Conservation (phyloP, 768 basidiomycete species). For the Paxillus rubicundulus region DNA sequence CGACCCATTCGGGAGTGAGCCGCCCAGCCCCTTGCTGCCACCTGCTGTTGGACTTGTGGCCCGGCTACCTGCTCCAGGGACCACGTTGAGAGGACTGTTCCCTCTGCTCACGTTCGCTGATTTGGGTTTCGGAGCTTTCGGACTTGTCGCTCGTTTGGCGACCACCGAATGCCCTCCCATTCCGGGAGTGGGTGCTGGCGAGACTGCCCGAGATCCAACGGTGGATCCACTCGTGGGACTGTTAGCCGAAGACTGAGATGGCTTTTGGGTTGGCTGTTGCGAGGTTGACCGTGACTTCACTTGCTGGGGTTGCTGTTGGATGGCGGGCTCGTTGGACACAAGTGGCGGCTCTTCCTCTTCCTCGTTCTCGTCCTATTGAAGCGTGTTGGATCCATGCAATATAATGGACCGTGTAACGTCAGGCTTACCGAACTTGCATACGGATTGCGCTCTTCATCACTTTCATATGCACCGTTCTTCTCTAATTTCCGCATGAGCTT, state of each 20-base stretch:
- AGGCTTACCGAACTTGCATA: slow-evolving; percentile 71
- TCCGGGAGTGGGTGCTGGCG: slow-evolving; percentile 46
- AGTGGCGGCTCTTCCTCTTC: slow-evolving; percentile 62
- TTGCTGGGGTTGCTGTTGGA: slow-evolving; percentile 42
- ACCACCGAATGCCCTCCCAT: slow-evolving; percentile 77
- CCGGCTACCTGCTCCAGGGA: slow-evolving; percentile 43
- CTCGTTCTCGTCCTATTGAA: slow-evolving; percentile 60
- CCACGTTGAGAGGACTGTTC: slow-evolving; percentile 51
- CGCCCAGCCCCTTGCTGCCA: slow-evolving; percentile 17
- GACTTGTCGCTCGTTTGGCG: slow-evolving; percentile 83
- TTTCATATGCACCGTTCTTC: slow-evolving; percentile 79
- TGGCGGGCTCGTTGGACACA: slow-evolving; percentile 43
- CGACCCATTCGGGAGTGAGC: slow-evolving; percentile 34
- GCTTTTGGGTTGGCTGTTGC: slow-evolving; percentile 31
- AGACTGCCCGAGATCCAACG: slow-evolving; percentile 54
- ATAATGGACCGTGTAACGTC: not conserved
- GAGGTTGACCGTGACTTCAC: slow-evolving; percentile 46
- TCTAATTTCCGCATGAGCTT: slow-evolving; percentile 84
- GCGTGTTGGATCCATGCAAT: not conserved
- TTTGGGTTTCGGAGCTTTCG: slow-evolving; percentile 64
- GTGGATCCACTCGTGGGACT: slow-evolving; percentile 26
- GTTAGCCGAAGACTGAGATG: slow-evolving; percentile 32
- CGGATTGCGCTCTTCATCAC: slow-evolving; percentile 77
- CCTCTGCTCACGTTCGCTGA: slow-evolving; percentile 47
- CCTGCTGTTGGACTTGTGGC: slow-evolving; percentile 37